Evolutionary conservation across 768 basidiomycete species (phyloP), one percentile per base, ranked within the genome.

Genomic region (Phanerochaete sordida): DNA sequence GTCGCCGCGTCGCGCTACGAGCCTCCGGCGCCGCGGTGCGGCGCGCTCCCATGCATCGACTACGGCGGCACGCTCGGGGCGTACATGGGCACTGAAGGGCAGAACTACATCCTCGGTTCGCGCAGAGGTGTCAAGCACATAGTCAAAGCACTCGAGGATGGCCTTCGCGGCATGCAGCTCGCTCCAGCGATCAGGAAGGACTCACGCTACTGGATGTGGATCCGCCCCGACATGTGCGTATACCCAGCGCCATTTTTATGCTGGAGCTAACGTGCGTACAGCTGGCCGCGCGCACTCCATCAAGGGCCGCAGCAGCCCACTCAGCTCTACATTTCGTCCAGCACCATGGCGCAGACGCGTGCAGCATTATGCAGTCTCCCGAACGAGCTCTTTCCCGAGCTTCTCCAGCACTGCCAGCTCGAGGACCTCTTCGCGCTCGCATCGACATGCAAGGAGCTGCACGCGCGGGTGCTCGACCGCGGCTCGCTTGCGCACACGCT

Each of bases 221-320:
- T 26, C 46, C 57, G 57, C 2, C 57, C 57, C 21, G 57, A 58
- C 48, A 39, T 58, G 57, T 58, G 30, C 11, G 57, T 56, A 4
- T 4, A 9, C 39, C 39, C 4, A 6, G 8, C 19, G 11, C 39
- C 8, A 6, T 4, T n/a, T 16, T 6, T 19, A 13, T 19, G 8
- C 19, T 19, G 8, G 4, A 4, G 19, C 39, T 43, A 16, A 43
- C 11, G 39, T 16, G 8, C 19, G n/a, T 19, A 43, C 19, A 43
- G 39, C 11, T 43, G 39, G 39, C 39, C 39, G 8, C 39, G 39
- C 11, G 39, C 39, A 4, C 8, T 16, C 4, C 8, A 6, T 4
- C 39, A 6, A 4, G 8, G 19, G 11, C 39, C 39, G 4, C 8
- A 16, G 11, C 39, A 6, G 11, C 19, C 7, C 19, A 16, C 7